phyloP scores from a whole-genome alignment of 1,284 basidiomycete genomes.

The Malassezia obtusa region DNA sequence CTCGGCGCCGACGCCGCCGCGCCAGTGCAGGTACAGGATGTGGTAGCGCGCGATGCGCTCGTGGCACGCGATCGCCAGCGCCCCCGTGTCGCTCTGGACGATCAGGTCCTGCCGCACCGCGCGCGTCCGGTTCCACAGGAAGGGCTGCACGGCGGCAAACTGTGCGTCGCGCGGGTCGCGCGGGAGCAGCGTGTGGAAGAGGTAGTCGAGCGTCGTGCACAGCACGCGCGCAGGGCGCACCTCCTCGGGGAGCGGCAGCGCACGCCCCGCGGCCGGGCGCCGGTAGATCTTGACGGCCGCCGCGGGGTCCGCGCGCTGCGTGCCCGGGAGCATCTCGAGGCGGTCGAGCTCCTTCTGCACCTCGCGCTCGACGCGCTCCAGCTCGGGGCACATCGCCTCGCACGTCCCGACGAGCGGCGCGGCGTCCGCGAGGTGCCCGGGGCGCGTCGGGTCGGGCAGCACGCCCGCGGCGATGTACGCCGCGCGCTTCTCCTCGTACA shows the following conservation, averaged over 20 bases:
- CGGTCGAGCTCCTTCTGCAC: conserved; percentile 77
- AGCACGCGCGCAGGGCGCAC: conserved; percentile 76
- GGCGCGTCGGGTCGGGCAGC: conserved; percentile 71
- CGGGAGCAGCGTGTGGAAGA: conserved; percentile 71
- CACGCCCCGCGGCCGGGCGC: conserved; percentile 77
- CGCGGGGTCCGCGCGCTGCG: conserved; percentile 65
- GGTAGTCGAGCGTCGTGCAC: conserved; percentile 76
- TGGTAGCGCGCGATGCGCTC: conserved; percentile 90
- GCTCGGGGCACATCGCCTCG: conserved; percentile 83
- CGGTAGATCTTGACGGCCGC: conserved; percentile 91
- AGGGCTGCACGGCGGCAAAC: conserved; percentile 65
- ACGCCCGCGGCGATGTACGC: conserved; percentile 70
- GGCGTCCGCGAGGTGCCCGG: conserved; percentile 72
- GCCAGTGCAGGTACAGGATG: conserved; percentile 70
- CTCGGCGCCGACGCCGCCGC: conserved; percentile 51
- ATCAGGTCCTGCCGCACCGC: conserved; percentile 88
- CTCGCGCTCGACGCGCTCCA: conserved; percentile 81
- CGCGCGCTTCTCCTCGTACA: conserved; percentile 63
- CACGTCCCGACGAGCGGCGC: conserved; percentile 84
- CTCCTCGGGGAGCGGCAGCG: conserved; percentile 74
- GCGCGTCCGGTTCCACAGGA: conserved; percentile 84
- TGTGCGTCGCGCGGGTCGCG: conserved; percentile 52
- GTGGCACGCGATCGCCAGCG: conserved; percentile 73
- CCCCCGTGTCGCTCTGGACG: conserved; percentile 73
- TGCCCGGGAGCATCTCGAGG: conserved; percentile 59